Conservation (phyloP, 208 protist species). For the Trypanosoma cruzi region DNA sequence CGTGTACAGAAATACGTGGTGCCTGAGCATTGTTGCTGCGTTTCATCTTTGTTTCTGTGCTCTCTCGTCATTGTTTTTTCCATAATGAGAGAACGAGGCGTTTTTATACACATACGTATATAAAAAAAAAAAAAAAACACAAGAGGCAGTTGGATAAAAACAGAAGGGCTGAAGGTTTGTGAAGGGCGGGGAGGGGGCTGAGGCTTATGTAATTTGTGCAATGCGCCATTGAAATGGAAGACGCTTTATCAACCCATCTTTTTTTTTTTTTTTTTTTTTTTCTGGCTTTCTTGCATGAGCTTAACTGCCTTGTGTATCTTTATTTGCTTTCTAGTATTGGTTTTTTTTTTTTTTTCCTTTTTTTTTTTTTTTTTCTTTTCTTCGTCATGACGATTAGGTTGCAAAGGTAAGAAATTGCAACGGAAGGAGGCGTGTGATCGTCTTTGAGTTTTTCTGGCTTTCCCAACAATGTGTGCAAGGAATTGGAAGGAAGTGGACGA, state of each 20-base stretch:
- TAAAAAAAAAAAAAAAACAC: no score
- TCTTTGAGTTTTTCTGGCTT: constrained; percentile 11
- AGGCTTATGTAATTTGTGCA: no score
- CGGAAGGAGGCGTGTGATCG: neutral
- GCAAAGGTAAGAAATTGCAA: neutral
- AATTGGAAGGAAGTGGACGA: neutral
- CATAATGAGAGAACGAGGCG: no score
- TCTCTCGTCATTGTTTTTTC: neutral
- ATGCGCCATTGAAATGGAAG: no score
- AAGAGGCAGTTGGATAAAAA: no score
- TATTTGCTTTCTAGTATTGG: neutral
- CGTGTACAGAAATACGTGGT: neutral
- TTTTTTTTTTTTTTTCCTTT: neutral
- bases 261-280: constrained; percentile 10
- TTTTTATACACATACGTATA: no score
- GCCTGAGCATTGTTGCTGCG: neutral
- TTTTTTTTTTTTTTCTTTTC: neutral
- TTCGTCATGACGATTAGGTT: neutral
- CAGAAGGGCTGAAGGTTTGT: no score
- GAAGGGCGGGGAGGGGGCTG: neutral
- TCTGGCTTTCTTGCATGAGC: neutral
- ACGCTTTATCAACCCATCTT: neutral
- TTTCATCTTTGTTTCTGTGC: neutral
- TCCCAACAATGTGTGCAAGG: neutral
- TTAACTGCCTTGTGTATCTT: neutral